Evolutionary conservation across 2,329 filamentous ascomycete species (phyloP), one percentile per base, ranked within the genome.

Genomic region (Erysiphe pisi): DNA sequence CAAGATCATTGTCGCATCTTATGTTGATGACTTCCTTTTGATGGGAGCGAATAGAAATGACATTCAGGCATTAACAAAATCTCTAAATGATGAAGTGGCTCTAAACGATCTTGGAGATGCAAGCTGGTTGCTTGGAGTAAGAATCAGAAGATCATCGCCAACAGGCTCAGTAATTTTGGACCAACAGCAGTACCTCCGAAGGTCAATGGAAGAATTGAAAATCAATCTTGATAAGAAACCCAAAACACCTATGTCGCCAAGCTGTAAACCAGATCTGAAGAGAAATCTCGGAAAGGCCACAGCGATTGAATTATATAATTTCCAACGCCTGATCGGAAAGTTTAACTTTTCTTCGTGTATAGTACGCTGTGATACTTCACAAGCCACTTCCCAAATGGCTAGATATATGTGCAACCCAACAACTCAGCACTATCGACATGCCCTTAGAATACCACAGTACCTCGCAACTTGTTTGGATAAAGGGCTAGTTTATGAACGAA

Each of bases 401-500:
- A 74, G 70, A 28, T 74, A 31, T 25, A 74, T 74, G 70, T 74
- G 36, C 31, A 74, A 49, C 25, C 36, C 40, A 11, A 49, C 70
- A 28, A 16, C 70, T n/a, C 36, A 49, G 22, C 70, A 74, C 16
- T 65, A 65, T 16, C 61, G 31, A 28, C 61, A 74, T 45, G 20
- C 40, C 18, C 25, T 74, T 11, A 74, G 70, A 25, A 28, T 74
- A 28, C 40, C 70, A 47, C 70, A 49, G 9, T 47, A 49, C 18
- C 43, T 74, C 6, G 18, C 70, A n/a, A 49, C 18, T 28, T 52
- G 70, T 49, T 36, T 36, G 20, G 7, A 25, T 16, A 49, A n/a
- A 28, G 70, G 43, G 18, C 9, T 74, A 16, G 12, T 74, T 2
- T 74, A 74, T 28, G 40, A 74, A 28, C 28, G 11, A 25, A 28